Percentiles rank a stretch among this genome's conserved stretches.
Conservation (phyloP, 2,329 filamentous ascomycete species). For the Nemania bipapillata region DNA sequence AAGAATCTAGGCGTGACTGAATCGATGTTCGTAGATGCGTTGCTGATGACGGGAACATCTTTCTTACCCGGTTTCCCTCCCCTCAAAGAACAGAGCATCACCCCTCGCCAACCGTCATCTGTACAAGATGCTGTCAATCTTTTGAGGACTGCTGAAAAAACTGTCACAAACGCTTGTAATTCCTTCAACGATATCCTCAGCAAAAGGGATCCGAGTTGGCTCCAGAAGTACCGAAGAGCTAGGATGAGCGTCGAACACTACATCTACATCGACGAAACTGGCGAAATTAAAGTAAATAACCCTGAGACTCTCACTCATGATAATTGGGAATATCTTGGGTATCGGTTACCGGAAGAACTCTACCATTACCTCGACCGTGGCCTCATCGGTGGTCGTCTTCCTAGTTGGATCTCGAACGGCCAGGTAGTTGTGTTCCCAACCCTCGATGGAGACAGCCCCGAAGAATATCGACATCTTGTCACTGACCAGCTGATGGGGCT, state of each 20-base stretch:
- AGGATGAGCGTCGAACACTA: conserved; percentile 88
- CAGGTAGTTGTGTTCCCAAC: conserved; percentile 84
- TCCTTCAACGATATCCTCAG: conserved; percentile 80
- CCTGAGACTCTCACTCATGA: conserved; percentile 80
- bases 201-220: conserved; percentile 76
- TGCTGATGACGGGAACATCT: conserved; percentile 82
- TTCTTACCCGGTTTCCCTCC: conserved; percentile 84
- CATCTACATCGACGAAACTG: conserved; percentile 80
- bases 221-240: conserved; percentile 86
- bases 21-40: conserved; percentile 82
- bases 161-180: conserved; percentile 77
- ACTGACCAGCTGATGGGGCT: conserved; percentile 77
- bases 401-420: conserved; percentile 83
- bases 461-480: conserved; percentile 83
- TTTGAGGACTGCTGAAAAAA: conserved; percentile 74
- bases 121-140: conserved; percentile 82
- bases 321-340: conserved; percentile 88
- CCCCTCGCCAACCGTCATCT: conserved; percentile 67
- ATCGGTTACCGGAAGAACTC: conserved; percentile 87
- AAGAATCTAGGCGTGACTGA: conserved; percentile 73
- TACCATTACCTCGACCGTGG: conserved; percentile 90
- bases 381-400: conserved; percentile 79
- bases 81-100: conserved; percentile 69
- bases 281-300: conserved; percentile 79
- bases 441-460: conserved; percentile 81